These are phyloP conservation scores for Naegleria lovaniensis DNA, from an alignment of 208 protist genomes.

Conservation along the genomic window DNA sequence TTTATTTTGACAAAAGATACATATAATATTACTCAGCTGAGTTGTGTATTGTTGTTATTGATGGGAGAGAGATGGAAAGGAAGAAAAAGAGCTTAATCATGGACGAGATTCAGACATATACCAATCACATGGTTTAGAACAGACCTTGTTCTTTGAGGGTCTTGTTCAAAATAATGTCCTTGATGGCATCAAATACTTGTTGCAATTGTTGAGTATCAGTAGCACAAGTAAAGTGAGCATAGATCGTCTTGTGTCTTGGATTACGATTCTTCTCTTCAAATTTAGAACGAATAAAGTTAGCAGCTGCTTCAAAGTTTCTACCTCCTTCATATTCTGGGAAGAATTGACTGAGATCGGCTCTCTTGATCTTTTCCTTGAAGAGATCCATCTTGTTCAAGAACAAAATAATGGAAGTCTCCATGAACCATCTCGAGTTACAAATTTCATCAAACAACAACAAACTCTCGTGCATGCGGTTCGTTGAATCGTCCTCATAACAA, in stretches of 20 bases:
- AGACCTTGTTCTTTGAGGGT: not conserved
- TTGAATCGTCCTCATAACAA: conserved; percentile 50
- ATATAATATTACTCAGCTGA: not conserved
- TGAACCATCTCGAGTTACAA: conserved; percentile 34
- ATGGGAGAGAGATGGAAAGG: not conserved
- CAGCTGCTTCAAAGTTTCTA: conserved; percentile 25
- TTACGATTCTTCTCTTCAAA: conserved; percentile 27
- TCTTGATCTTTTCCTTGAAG: conserved; percentile 38
- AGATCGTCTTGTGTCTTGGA: not conserved
- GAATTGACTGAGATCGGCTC: not conserved
- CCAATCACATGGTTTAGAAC: not conserved
- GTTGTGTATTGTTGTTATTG: not conserved
- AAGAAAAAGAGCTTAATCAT: not conserved
- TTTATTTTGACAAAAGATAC: no score
- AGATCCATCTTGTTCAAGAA: conserved; percentile 42
- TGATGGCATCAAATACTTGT: conserved; percentile 46
- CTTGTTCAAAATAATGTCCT: conserved; percentile 52
- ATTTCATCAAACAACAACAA: conserved; percentile 35
- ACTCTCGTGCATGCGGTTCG: conserved; percentile 32
- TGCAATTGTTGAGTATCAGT: conserved; percentile 33
- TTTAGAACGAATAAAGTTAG: conserved; percentile 25
- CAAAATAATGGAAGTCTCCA: conserved; percentile 26
- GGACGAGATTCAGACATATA: not conserved
- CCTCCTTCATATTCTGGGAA: conserved; percentile 38
- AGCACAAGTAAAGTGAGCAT: conserved; percentile 36